Percentiles rank a stretch among this genome's conserved stretches.
These are phyloP conservation scores for Agrocybe praecox DNA, from an alignment of 768 basidiomycete genomes.

Conservation along the genomic window DNA sequence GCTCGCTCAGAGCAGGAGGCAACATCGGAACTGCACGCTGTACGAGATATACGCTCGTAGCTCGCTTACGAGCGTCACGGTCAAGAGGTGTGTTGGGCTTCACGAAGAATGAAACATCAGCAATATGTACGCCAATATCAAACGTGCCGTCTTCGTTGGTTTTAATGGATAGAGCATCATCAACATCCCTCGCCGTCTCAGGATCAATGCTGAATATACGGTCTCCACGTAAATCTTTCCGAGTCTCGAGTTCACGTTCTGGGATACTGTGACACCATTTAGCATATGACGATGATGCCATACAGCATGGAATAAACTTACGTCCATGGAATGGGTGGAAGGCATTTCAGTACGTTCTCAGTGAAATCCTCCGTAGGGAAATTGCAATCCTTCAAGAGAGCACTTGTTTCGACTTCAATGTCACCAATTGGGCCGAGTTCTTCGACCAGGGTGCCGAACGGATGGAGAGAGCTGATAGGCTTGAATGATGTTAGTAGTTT, in stretches of 20 bases:
- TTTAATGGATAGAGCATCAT: conserved; percentile 93
- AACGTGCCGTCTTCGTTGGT: conserved; percentile 89
- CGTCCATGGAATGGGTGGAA: conserved; percentile 96
- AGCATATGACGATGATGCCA: not conserved
- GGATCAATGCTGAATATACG: conserved; percentile 96
- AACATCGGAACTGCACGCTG: conserved; percentile 98
- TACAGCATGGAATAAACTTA: conserved; percentile 39
- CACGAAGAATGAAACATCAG: conserved; percentile 95
- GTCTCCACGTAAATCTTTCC: conserved; percentile 84
- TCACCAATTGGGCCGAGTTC: conserved; percentile 99
- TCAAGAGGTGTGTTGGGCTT: conserved; percentile 97
- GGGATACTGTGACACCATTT: conserved; percentile 61
- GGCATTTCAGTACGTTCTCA: conserved; percentile 92
- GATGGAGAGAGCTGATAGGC: conserved; percentile 96
- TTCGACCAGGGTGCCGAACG: conserved; percentile 97
- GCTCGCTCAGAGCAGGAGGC: conserved; percentile 89
- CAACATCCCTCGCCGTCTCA: conserved; percentile 84
- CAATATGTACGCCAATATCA: conserved; percentile 93
- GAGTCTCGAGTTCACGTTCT: conserved; percentile 83
- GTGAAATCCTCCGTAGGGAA: conserved; percentile 98
- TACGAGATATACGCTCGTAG: conserved; percentile 95
- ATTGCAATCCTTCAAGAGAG: conserved; percentile 97
- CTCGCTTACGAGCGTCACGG: conserved; percentile 95
- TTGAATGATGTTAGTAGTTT: conserved; percentile 30
- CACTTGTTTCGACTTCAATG: conserved; percentile 96